Evolutionary conservation across 306 rosid species (phyloP), one percentile per base, ranked within the genome.

Genomic region (Hippophae gyantsensis): DNA sequence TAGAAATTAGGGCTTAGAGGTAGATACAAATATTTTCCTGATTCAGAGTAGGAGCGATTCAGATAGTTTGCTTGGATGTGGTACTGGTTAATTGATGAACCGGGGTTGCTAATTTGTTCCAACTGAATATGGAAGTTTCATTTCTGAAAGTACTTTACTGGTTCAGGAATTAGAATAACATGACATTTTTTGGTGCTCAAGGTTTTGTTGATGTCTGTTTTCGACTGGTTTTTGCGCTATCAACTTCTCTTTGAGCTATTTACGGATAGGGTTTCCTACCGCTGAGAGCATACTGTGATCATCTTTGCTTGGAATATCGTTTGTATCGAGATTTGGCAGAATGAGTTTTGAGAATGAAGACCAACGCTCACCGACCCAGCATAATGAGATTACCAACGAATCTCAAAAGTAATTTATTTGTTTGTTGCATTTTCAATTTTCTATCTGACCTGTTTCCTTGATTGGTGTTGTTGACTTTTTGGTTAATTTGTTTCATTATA

Each of bases 271-370:
- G 68, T 52, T 59, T 42, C 72, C 59, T 47, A 62, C 13, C 63
- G 62, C 63, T 75, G 56, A 62, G 74, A 48, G 58, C 42, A 42
- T 56, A 18, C 48, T 48, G 66, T 68, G 65, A 65, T 71, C 57
- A 14, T 62, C 64, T 73, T 52, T 67, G 43, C 69, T 74, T 52
- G 47, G 66, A 60, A 7, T 62, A 57, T 57, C 66, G 72, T 38
- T 68, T 56, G 56, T 63, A 62, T 25, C 43, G 57, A 75, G 74
- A 60, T 13, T 54, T 57, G 43, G 54, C 81, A 81, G 52, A 82
- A 93, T 93, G 99, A 86, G 86, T 78, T 73, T 71, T 43, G 87
- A 71, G 79, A 84, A 54, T 40, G 87, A 79, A 57, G 86, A 74
- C 26, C 67, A 64, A 13, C 68, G 40, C 63, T 71, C 56, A 50